Percentiles rank a stretch among this genome's conserved stretches.
These are phyloP conservation scores for Schoenoplectus triqueter DNA, from an alignment of 202 grass and related monocot species.

Conservation along the genomic window DNA sequence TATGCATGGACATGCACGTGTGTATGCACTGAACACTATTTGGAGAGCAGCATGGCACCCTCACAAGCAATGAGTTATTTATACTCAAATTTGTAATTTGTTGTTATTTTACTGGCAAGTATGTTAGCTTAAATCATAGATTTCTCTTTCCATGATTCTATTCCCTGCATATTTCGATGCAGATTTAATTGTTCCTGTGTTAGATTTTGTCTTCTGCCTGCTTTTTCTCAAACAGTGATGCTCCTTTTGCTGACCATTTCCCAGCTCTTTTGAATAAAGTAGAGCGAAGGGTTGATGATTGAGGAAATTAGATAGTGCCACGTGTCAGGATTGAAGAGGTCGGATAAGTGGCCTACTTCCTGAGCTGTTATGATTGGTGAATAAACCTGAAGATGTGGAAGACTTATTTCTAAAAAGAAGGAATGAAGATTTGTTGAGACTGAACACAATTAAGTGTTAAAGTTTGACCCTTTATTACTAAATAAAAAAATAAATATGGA, in stretches of 20 bases:
- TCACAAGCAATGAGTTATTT: neutral
- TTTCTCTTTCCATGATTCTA: neutral
- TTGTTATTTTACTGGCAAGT: slow-evolving; percentile 13
- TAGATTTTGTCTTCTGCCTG: neutral
- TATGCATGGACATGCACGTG: too few relatives aligned
- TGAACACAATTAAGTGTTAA: neutral
- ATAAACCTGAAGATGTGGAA: too few relatives aligned
- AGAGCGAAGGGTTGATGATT: neutral
- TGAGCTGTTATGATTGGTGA: neutral
- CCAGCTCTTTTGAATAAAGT: neutral
- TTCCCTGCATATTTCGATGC: neutral
- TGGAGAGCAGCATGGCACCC: neutral
- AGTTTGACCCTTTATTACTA: too few relatives aligned
- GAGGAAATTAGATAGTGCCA: slow-evolving; percentile 48
- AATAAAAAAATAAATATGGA: neutral
- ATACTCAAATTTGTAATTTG: slow-evolving; percentile 8
- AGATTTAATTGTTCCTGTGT: slow-evolving; percentile 10
- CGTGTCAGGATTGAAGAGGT: slow-evolving; percentile 35
- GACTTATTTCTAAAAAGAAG: too few relatives aligned
- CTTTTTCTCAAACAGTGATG: slow-evolving; percentile 8
- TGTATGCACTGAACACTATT: neutral
- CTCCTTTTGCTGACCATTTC: neutral
- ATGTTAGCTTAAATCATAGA: neutral
- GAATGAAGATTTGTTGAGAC: neutral
- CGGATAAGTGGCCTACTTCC: neutral